Percentiles rank a stretch among this genome's conserved stretches.
Conservation (phyloP, 345 rosid species). For the Eucalyptus marginata region DNA sequence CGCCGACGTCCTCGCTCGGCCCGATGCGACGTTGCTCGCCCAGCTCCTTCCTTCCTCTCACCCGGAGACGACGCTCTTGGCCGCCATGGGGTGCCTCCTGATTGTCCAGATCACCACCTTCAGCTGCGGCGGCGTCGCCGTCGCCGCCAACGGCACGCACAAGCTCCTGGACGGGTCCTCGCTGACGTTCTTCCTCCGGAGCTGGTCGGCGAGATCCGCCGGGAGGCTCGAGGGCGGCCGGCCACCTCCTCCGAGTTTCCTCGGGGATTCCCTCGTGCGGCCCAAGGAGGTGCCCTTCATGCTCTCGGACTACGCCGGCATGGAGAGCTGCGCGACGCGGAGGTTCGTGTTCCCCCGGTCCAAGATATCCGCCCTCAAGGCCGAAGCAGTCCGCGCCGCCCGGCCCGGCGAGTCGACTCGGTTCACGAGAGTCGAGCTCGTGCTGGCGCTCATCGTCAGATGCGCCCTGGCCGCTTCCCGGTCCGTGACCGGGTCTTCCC, state of each 20-base stretch:
- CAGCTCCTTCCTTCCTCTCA: neutral
- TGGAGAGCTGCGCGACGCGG: neutral
- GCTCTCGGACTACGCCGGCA: neutral
- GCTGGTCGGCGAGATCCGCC: neutral
- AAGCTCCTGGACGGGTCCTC: neutral
- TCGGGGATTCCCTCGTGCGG: neutral
- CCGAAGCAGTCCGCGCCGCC: neutral
- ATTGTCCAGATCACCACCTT: neutral
- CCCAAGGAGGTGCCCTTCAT: neutral
- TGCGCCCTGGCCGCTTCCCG: neutral
- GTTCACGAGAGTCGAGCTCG: neutral
- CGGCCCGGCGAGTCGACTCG: neutral
- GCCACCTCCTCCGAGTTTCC: neutral
- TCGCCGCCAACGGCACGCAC: neutral
- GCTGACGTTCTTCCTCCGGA: neutral
- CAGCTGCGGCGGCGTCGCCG: neutral
- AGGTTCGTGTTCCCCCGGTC: neutral
- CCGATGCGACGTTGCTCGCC: neutral
- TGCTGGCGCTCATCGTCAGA: neutral
- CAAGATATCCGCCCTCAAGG: neutral
- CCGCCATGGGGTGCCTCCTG: neutral
- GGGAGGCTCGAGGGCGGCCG: neutral
- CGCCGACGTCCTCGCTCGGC: neutral
- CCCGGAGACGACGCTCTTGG: neutral
- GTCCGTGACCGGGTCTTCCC: neutral